A percentile compares a stretch with the other conserved stretches of the same genome.
These are phyloP conservation scores for Cordyceps tenuipes DNA, from an alignment of 2,329 filamentous ascomycete species.

Conservation along the genomic window DNA sequence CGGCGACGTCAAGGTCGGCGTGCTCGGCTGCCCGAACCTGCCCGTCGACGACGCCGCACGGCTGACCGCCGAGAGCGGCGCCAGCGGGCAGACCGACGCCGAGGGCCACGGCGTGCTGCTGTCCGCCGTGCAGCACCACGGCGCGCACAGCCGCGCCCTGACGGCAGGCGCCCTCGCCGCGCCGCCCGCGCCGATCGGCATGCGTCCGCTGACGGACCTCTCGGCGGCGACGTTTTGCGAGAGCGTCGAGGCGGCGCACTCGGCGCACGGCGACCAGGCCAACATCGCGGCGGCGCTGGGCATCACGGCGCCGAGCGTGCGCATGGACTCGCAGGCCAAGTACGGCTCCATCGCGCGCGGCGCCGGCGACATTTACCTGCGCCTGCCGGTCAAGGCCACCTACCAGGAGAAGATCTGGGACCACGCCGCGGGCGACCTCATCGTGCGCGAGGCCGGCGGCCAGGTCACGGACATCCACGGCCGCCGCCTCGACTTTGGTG, in stretches of 20 bases:
- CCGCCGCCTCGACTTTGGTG: slow-evolving; percentile 75
- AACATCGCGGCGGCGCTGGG: slow-evolving; percentile 72
- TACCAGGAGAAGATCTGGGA: slow-evolving; percentile 99
- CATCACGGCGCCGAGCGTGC: slow-evolving; percentile 80
- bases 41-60: slow-evolving; percentile 67
- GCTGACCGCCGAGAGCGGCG: slow-evolving; percentile 59
- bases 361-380: slow-evolving; percentile 88
- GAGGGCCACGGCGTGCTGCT: slow-evolving; percentile 81
- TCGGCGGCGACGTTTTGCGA: slow-evolving; percentile 87
- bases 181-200: slow-evolving; percentile 58
- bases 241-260: slow-evolving; percentile 89
- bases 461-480: slow-evolving; percentile 85
- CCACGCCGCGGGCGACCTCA: slow-evolving; percentile 88
- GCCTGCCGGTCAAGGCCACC: slow-evolving; percentile 73
- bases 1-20: slow-evolving; percentile 87
- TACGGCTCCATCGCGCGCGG: slow-evolving; percentile 93
- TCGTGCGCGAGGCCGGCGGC: slow-evolving; percentile 89
- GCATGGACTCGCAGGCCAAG: slow-evolving; percentile 97
- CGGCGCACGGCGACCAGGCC: slow-evolving; percentile 78
- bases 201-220: slow-evolving; percentile 70
- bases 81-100: slow-evolving; percentile 55
- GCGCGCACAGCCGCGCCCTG: slow-evolving; percentile 72
- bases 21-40: slow-evolving; percentile 91
- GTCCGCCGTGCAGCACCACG: slow-evolving; percentile 69
- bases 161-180: slow-evolving; percentile 39